Evolutionary conservation across 2,329 filamentous ascomycete genomes (phyloP).

Genomic region (Colletotrichum scovillei): DNA sequence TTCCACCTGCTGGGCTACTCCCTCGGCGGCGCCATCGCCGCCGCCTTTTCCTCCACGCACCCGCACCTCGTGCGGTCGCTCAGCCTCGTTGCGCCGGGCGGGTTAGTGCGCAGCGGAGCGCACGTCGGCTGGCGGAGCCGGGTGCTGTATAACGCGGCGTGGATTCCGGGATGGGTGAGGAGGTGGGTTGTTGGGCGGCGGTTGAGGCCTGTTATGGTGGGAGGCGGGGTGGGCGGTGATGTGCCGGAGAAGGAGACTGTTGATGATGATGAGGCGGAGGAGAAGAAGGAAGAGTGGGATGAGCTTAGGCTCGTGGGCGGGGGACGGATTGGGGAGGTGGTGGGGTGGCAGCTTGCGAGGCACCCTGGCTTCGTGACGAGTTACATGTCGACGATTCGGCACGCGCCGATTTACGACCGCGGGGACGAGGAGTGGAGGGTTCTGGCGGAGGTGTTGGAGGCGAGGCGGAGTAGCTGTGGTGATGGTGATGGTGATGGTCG

Average conservation of each 20-base stretch:
- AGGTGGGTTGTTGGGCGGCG: conserved; percentile 63
- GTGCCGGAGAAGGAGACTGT: conserved; percentile 53
- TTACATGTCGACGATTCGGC: conserved; percentile 77
- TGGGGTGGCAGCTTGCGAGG: conserved; percentile 75
- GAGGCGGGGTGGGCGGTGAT: conserved; percentile 41
- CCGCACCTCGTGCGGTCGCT: conserved; percentile 72
- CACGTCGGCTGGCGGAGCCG: conserved; percentile 71
- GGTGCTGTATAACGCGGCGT: conserved; percentile 70
- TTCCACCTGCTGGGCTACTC: conserved; percentile 85
- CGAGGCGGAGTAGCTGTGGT: conserved; percentile 48
- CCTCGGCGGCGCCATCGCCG: conserved; percentile 79
- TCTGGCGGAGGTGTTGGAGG: conserved; percentile 62
- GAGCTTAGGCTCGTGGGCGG: conserved; percentile 60
- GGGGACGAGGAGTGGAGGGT: conserved; percentile 69
- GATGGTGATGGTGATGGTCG: background rate
- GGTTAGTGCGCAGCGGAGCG: conserved; percentile 69
- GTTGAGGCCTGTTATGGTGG: conserved; percentile 50
- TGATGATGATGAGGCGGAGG: conserved; percentile 50
- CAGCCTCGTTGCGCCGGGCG: conserved; percentile 74
- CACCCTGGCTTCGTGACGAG: conserved; percentile 77
- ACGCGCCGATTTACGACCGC: conserved; percentile 76
- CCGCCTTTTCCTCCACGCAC: conserved; percentile 77
- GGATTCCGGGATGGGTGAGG: conserved; percentile 70
- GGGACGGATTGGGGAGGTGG: conserved; percentile 68
- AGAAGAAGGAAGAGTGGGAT: conserved; percentile 56